These are phyloP conservation scores for Gaertneriomyces sp. DNA, from an alignment of 192 early-diverging fungal species.

Conservation along the genomic window DNA sequence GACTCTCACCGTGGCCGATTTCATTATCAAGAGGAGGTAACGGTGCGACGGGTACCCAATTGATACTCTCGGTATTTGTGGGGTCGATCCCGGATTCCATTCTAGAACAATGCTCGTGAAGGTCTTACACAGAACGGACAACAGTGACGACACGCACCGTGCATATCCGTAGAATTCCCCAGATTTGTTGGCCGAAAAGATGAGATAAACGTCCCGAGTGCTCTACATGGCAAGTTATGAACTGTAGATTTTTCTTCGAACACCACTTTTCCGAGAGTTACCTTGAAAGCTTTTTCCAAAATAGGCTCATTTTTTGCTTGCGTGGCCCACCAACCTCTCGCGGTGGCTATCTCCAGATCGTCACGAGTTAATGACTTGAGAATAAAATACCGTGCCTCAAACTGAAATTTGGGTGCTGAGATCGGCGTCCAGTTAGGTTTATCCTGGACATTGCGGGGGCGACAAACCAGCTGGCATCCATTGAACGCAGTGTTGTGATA, in stretches of 20 bases:
- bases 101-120: background rate
- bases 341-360: slow-evolving; percentile 22
- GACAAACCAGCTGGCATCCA: slow-evolving; percentile 22
- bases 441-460: slow-evolving; percentile 13
- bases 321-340: slow-evolving; percentile 20
- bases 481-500: slow-evolving; percentile 20
- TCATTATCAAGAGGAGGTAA: background rate
- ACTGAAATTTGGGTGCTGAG: background rate
- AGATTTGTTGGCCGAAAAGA: slow-evolving; percentile 30
- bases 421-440: background rate
- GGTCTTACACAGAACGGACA: background rate
- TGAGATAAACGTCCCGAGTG: slow-evolving; percentile 27
- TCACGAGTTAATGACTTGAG: slow-evolving; percentile 26
- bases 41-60: slow-evolving; percentile 22
- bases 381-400: slow-evolving; percentile 27
- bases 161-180: slow-evolving; percentile 33
- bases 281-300: slow-evolving; percentile 25
- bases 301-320: slow-evolving; percentile 32
- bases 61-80: background rate
- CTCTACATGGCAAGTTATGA: slow-evolving; percentile 10
- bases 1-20: too few species aligned
- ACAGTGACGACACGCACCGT: background rate
- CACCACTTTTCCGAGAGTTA: slow-evolving; percentile 4
- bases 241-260: too few species aligned
- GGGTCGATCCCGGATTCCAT: slow-evolving; percentile 31